A percentile compares a stretch with the other conserved stretches of the same genome.
Evolutionary conservation across 2,329 filamentous ascomycete genomes (phyloP).

Genomic region (Emydomyces testavorans): DNA sequence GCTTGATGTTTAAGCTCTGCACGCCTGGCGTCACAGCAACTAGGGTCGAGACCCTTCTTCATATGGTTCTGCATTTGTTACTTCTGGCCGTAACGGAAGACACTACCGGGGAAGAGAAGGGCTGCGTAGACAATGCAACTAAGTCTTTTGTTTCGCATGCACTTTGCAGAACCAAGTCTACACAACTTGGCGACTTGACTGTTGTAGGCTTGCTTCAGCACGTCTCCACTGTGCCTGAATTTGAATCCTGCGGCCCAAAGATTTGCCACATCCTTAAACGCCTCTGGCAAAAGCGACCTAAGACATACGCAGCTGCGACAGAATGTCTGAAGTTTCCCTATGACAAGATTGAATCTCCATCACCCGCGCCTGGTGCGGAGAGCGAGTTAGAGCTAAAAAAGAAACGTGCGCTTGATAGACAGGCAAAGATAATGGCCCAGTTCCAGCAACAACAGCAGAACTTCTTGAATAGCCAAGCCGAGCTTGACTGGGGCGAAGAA

Average conservation of each 20-base stretch:
- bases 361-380: constrained; percentile 56
- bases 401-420: constrained; percentile 74
- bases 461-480: constrained; percentile 80
- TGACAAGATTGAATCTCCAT: constrained; percentile 69
- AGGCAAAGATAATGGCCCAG: constrained; percentile 92
- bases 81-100: constrained; percentile 82
- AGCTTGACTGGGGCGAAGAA: constrained; percentile 77
- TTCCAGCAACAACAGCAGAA: constrained; percentile 96
- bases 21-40: constrained; percentile 68
- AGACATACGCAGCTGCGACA: constrained; percentile 59
- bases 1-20: constrained; percentile 54
- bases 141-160: constrained; percentile 64
- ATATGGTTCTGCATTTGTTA: constrained; percentile 78
- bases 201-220: constrained; percentile 44
- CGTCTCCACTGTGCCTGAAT: constrained; percentile 55
- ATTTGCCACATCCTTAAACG: constrained; percentile 71
- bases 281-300: constrained; percentile 71
- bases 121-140: constrained; percentile 31
- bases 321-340: constrained; percentile 49
- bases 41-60: constrained; percentile 79
- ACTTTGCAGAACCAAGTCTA: constrained; percentile 49
- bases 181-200: constrained; percentile 33
- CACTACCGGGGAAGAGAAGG: constrained; percentile 45
- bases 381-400: constrained; percentile 66
- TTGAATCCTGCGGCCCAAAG: constrained; percentile 73